Evolutionary conservation across 257 asterid genomes (phyloP).

Genomic region (Solanum bulbocastanum): DNA sequence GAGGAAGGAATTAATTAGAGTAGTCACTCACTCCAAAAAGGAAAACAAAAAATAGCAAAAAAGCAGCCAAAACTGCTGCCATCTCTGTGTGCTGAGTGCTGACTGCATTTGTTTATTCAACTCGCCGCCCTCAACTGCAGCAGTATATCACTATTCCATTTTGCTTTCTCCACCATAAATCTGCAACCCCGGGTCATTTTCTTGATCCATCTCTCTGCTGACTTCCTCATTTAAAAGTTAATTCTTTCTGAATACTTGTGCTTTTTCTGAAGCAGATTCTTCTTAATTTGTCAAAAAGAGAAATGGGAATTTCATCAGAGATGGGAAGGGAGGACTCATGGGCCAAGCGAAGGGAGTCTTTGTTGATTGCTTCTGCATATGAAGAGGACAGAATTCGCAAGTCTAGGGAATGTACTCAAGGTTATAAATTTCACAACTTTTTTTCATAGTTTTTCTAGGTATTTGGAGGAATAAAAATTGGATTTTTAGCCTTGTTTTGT

Average conservation of each 20-base stretch:
- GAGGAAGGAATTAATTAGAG: too few relatives aligned
- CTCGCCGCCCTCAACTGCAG: background rate
- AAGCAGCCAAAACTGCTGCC: background rate
- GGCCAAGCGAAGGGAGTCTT: slow-evolving; percentile 4
- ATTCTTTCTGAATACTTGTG: background rate
- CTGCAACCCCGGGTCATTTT: background rate
- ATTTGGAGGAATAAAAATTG: background rate
- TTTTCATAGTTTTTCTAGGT: background rate
- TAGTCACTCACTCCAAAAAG: background rate
- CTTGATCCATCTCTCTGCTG: background rate
- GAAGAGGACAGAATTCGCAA: slow-evolving; percentile 29
- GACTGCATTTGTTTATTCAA: background rate
- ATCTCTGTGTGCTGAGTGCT: background rate
- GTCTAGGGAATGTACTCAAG: slow-evolving; percentile 28
- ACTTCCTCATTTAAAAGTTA: background rate
- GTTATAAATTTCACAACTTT: background rate
- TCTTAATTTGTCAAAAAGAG: background rate
- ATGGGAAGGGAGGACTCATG: background rate
- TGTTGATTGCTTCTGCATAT: slow-evolving; percentile 24
- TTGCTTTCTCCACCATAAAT: background rate
- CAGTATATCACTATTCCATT: background rate
- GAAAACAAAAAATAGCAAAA: background rate
- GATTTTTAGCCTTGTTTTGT: background rate
- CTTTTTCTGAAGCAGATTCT: background rate
- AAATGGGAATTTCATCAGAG: slow-evolving; percentile 12